Conservation (phyloP, 2,329 filamentous ascomycete genomes). For the Gyromitra esculenta region DNA sequence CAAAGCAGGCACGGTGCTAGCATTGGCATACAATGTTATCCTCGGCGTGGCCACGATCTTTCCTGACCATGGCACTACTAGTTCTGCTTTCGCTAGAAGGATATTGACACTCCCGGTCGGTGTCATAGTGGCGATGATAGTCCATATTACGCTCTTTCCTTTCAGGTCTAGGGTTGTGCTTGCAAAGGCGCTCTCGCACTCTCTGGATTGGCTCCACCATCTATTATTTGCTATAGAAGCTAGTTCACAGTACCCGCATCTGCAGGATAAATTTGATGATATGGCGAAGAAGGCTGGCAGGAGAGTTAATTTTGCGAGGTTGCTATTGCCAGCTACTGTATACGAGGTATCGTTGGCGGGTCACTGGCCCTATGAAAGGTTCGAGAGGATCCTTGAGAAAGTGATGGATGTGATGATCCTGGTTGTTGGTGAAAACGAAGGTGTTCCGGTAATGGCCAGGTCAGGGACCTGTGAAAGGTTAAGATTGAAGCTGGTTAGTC, state of each 20-base stretch:
- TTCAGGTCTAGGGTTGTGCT: conserved; percentile 52
- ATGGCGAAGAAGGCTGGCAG: conserved; percentile 50
- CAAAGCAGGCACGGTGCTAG: conserved; percentile 53
- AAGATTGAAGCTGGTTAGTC: conserved; percentile 46
- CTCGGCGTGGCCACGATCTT: conserved; percentile 55
- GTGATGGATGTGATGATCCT: conserved; percentile 51
- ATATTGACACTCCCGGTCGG: conserved; percentile 54
- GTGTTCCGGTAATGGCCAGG: conserved; percentile 47
- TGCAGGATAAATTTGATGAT: conserved; percentile 51
- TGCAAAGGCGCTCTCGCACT: conserved; percentile 50
- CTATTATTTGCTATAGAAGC: conserved; percentile 55
- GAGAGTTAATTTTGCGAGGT: conserved; percentile 48
- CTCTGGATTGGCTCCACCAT: conserved; percentile 56
- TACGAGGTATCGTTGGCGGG: conserved; percentile 55
- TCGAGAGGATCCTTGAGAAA: conserved; percentile 54
- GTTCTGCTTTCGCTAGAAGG: conserved; percentile 50
- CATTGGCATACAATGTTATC: conserved; percentile 55
- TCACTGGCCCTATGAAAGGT: conserved; percentile 54
- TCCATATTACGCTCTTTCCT: conserved; percentile 54
- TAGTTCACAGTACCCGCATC: conserved; percentile 49
- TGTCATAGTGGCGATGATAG: conserved; percentile 51
- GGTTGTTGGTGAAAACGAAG: conserved; percentile 52
- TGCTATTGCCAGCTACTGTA: conserved; percentile 53
- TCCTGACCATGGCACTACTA: conserved; percentile 47
- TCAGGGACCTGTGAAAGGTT: conserved; percentile 42